These are phyloP conservation scores for Blastobotrys terrestris DNA, from an alignment of 805 yeast genomes.

Conservation along the genomic window DNA sequence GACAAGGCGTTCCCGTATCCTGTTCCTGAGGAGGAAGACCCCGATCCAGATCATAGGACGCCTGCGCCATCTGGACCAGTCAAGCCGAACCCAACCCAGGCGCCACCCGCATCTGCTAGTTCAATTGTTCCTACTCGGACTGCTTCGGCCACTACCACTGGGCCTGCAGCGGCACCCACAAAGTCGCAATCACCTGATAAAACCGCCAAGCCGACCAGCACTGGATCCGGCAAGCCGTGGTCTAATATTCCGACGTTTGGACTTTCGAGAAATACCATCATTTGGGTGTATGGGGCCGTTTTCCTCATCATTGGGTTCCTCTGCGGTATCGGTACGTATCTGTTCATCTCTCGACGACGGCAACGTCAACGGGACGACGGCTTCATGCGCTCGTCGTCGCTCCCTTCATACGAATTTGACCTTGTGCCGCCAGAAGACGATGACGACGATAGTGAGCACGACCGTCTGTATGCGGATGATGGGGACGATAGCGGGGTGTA, in stretches of 20 bases:
- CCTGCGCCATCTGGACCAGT: constrained; percentile 21
- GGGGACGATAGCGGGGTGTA: constrained; percentile 5
- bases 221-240: constrained; percentile 12
- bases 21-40: constrained; percentile 33
- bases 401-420: constrained; percentile 21
- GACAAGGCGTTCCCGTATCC: constrained; percentile 49
- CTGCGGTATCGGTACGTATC: constrained; percentile 31
- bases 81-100: constrained; percentile 13
- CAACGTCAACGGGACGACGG: constrained; percentile 5
- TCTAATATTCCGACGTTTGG: constrained; percentile 29
- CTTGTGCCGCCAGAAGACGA: constrained; percentile 19
- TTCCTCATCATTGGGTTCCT: constrained; percentile 41
- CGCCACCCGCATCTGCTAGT: constrained; percentile 9
- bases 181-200: constrained; percentile 10
- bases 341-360: constrained; percentile 37
- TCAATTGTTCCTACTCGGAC: constrained; percentile 5
- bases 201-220: constrained; percentile 6
- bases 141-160: constrained; percentile 9
- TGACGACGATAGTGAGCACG: constrained; percentile 11
- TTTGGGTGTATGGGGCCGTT: constrained; percentile 34
- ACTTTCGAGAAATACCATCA: constrained; percentile 22
- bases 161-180: constrained; percentile 15
- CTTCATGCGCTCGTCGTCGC: background rate
- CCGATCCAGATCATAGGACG: constrained; percentile 17
- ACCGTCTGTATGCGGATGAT: constrained; percentile 2